phyloP scores from a whole-genome alignment of 345 rosid genomes.

The Salix exigua region DNA sequence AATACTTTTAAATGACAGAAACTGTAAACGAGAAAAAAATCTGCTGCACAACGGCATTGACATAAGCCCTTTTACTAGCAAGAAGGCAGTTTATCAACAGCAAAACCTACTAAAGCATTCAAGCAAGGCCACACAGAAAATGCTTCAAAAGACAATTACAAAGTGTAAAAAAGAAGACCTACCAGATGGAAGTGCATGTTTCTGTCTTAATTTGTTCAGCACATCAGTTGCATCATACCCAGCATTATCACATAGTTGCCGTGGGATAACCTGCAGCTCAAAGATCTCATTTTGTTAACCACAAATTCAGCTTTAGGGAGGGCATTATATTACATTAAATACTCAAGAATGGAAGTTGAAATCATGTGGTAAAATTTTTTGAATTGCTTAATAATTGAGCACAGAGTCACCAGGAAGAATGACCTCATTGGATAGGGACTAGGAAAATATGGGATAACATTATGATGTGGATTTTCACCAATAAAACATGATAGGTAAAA shows the following conservation, averaged over 20 bases:
- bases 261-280: slow-evolving; percentile 74
- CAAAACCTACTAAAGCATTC: neutral
- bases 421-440: neutral
- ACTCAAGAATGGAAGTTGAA: neutral
- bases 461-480: neutral
- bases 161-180: slow-evolving; percentile 13
- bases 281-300: neutral
- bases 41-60: neutral
- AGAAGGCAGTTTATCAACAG: neutral
- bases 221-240: slow-evolving; percentile 99
- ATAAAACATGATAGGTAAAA: neutral
- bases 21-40: no score
- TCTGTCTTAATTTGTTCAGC: slow-evolving; percentile 91
- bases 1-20: neutral
- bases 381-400: neutral
- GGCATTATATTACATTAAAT: neutral
- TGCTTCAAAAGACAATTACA: neutral
- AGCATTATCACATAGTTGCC: slow-evolving; percentile 97
- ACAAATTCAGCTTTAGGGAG: neutral
- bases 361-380: neutral
- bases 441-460: neutral
- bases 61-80: no score
- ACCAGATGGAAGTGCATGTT: slow-evolving; percentile 92
- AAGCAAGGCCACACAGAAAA: neutral
- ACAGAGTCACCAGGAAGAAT: neutral